These are phyloP conservation scores for Ophiostoma angusticollis DNA, from an alignment of 2,329 filamentous ascomycete genomes.

Conservation along the genomic window DNA sequence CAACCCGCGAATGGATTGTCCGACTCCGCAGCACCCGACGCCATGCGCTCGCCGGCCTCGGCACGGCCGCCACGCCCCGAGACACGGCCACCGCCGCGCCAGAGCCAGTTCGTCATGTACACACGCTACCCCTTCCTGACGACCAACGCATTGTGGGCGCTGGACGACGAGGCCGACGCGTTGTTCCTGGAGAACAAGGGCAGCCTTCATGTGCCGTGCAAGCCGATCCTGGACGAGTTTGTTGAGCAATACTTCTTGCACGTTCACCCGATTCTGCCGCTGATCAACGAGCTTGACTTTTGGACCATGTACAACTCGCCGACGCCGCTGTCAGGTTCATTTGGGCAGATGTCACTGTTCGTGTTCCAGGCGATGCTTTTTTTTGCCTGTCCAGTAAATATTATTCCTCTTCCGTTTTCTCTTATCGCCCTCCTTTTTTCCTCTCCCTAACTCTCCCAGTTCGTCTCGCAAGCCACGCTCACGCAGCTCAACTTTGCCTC, in stretches of 20 bases:
- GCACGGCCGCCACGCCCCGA: background rate
- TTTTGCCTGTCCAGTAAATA: background rate
- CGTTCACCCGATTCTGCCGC: conserved; percentile 29
- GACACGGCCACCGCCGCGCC: background rate
- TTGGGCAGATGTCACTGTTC: conserved; percentile 28
- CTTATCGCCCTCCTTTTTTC: too few relatives aligned
- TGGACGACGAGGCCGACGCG: conserved; percentile 30
- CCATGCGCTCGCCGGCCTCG: too few relatives aligned
- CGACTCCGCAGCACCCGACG: too few relatives aligned
- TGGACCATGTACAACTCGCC: conserved; percentile 28
- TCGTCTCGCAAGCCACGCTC: conserved; percentile 1
- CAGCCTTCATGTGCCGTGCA: conserved; percentile 29
- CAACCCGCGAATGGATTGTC: too few relatives aligned
- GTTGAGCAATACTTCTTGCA: conserved; percentile 33
- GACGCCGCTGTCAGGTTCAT: background rate
- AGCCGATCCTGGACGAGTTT: conserved; percentile 30
- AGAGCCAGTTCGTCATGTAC: conserved; percentile 17
- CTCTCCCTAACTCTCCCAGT: too few relatives aligned
- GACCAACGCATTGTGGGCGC: conserved; percentile 23
- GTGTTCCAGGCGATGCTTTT: conserved; percentile 33
- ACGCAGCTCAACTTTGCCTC: conserved; percentile 2
- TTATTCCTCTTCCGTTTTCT: conserved; percentile 6
- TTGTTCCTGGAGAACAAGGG: conserved; percentile 30
- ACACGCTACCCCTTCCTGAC: conserved; percentile 29
- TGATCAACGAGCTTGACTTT: conserved; percentile 32